Base-by-base conservation (phyloP, 2,329 filamentous ascomycete genomes). In the Ophiostoma sp. region DNA sequence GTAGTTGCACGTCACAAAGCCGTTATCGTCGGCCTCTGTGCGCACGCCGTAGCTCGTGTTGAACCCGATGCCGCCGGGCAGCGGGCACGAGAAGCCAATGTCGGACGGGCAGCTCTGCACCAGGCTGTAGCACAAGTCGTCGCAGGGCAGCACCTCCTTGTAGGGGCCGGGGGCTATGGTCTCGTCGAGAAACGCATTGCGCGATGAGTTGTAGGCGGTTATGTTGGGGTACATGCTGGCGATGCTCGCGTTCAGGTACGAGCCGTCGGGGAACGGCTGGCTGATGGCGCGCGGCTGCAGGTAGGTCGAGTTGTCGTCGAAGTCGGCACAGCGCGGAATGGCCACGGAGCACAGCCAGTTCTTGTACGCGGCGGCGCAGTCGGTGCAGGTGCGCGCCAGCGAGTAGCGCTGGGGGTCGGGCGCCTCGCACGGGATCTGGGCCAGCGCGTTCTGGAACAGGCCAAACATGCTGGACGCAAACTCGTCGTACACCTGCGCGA, bases 311-410 rank as follows among this genome's bases (percentile, higher is more conserved):
- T 82, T 79, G 73, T 80, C 80, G 1, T 79, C 69, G 75, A 91
- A 95, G 80, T 97, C 94, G 76, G 92, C 90, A 81, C 95, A 99
- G 39, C 94, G 91, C 0, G 95, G 95, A 72, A 99, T 95, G 20
- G 89, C 90, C 36, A 98, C 93, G 33, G 92, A 91, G 81, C 95
- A 99, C 27, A 99, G 88, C 95, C 95, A 99, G 76, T 89, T 84
- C 79, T 96, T 97, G 84, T 99, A 99, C 10, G 93, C 92, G 0
- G 78, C 76, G 20, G 83, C 86, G 79, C 95, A 99, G 78, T 96
- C 86, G 62, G 82, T 79, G 82, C 95, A 99, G 74, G 80, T 86
- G 60, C 89, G 87, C 1, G 88, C 90, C 17, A 98, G 87, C 1
- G 93, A 97, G 80, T 96, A 99, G 73, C 87, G 86, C 17, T 91